A percentile compares a stretch with the other conserved stretches of the same genome.
These are phyloP conservation scores for Trapa incisa DNA, from an alignment of 345 rosid species.

Conservation along the genomic window DNA sequence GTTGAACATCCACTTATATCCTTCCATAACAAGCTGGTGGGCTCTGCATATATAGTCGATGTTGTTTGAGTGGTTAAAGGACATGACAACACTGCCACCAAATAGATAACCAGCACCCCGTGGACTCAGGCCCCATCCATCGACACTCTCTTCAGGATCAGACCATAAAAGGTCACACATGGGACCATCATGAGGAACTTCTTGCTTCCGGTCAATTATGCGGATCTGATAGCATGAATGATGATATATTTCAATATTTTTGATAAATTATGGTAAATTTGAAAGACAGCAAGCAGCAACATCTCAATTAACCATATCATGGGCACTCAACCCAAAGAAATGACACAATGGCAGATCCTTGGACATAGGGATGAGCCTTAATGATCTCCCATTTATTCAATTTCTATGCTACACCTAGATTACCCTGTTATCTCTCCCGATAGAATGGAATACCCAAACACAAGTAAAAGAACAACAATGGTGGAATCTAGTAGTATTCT, in stretches of 20 bases:
- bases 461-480: not conserved
- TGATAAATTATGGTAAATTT: too few species aligned
- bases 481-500: not conserved
- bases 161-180: conserved; percentile 99
- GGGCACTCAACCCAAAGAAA: too few species aligned
- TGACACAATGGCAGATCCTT: too few species aligned
- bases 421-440: not conserved
- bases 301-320: too few species aligned
- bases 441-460: not conserved
- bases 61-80: conserved; percentile 76
- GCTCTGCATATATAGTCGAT: conserved; percentile 87
- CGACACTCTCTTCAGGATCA: conserved; percentile 95
- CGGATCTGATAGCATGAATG: conserved; percentile 46
- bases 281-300: not conserved
- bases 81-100: conserved; percentile 74
- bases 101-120: conserved; percentile 93
- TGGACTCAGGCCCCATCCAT: conserved; percentile 97
- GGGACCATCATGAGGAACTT: conserved; percentile 98
- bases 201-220: conserved; percentile 89
- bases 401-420: not conserved
- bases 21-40: conserved; percentile 98
- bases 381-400: not conserved
- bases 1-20: conserved; percentile 95
- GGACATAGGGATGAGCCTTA: not conserved
- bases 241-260: not conserved